These are phyloP conservation scores for Phytopythium kandeliae DNA, from an alignment of 352 stramenopile genomes.

Conservation along the genomic window DNA sequence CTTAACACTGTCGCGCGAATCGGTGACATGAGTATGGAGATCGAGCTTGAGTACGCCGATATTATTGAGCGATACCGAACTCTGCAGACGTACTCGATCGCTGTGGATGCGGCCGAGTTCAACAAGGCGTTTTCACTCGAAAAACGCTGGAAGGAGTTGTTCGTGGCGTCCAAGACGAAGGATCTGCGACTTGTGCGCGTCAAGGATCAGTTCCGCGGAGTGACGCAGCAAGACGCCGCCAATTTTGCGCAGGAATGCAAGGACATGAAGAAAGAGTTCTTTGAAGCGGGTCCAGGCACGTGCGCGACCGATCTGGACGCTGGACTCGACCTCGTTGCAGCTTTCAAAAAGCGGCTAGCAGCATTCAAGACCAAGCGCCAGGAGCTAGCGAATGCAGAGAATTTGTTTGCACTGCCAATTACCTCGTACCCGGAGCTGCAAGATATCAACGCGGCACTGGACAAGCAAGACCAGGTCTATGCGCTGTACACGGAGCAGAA, in stretches of 20 bases:
- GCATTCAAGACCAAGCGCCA: slow-evolving; percentile 73
- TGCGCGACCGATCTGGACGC: slow-evolving; percentile 84
- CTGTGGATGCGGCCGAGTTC: slow-evolving; percentile 58
- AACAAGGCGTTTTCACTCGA: slow-evolving; percentile 76
- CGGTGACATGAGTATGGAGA: slow-evolving; percentile 87
- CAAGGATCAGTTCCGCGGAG: slow-evolving; percentile 92
- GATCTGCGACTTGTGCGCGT: slow-evolving; percentile 91
- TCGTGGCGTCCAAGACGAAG: slow-evolving; percentile 87
- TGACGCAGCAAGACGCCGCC: slow-evolving; percentile 89
- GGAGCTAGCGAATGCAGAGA: slow-evolving; percentile 93
- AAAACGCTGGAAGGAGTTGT: slow-evolving; percentile 77
- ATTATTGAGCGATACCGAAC: slow-evolving; percentile 92
- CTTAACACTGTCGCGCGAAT: slow-evolving; percentile 90
- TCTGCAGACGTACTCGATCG: slow-evolving; percentile 78
- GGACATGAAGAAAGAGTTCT: slow-evolving; percentile 84
- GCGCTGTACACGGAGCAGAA: slow-evolving; percentile 91
- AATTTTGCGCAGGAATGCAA: slow-evolving; percentile 87
- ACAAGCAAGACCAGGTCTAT: slow-evolving; percentile 90
- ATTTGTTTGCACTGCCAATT: slow-evolving; percentile 90
- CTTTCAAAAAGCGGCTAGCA: slow-evolving; percentile 79
- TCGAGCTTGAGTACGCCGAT: slow-evolving; percentile 92
- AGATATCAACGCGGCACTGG: slow-evolving; percentile 77
- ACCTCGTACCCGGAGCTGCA: slow-evolving; percentile 90
- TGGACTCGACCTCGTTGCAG: slow-evolving; percentile 81
- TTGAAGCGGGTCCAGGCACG: slow-evolving; percentile 78